Evolutionary conservation across 768 basidiomycete species (phyloP).

Genomic region (Austroboletus festivus): DNA sequence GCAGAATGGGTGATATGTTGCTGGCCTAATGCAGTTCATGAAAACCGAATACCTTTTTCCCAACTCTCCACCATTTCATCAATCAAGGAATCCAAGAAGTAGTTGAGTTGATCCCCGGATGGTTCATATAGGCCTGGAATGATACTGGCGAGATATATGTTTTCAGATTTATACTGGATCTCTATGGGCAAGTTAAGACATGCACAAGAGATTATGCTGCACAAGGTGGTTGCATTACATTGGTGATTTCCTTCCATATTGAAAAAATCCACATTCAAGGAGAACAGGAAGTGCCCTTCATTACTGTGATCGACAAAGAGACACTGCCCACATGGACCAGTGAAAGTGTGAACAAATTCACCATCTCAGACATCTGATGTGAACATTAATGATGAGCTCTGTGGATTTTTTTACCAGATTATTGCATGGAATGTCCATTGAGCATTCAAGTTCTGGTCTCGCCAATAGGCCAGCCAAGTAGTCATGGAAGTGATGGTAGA

Average conservation of each 20-base stretch:
- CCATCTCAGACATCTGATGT: conserved; percentile 3
- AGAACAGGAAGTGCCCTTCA: conserved; percentile 11
- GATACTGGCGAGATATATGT: background rate
- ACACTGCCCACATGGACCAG: conserved; percentile 8
- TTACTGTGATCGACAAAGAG: conserved; percentile 17
- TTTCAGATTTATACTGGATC: conserved; percentile 21
- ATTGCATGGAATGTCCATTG: conserved; percentile 1
- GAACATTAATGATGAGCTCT: background rate
- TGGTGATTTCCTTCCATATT: conserved; percentile 27
- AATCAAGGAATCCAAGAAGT: conserved; percentile 28
- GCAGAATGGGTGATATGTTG: background rate
- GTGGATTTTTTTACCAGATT: background rate
- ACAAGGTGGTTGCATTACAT: conserved; percentile 26
- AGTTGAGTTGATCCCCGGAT: conserved; percentile 27
- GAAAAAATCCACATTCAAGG: conserved; percentile 34
- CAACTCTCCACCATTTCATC: conserved; percentile 17
- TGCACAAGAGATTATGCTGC: conserved; percentile 31
- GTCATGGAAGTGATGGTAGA: conserved; percentile 8
- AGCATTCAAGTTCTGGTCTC: background rate
- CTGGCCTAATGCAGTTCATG: conserved; percentile 8
- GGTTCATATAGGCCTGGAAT: background rate
- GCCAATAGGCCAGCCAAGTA: background rate
- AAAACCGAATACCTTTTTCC: background rate
- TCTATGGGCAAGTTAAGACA: conserved; percentile 33
- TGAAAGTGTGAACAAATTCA: background rate